Evolutionary conservation across 1,284 basidiomycete species (phyloP).

Genomic region (Gomphus bonarii): DNA sequence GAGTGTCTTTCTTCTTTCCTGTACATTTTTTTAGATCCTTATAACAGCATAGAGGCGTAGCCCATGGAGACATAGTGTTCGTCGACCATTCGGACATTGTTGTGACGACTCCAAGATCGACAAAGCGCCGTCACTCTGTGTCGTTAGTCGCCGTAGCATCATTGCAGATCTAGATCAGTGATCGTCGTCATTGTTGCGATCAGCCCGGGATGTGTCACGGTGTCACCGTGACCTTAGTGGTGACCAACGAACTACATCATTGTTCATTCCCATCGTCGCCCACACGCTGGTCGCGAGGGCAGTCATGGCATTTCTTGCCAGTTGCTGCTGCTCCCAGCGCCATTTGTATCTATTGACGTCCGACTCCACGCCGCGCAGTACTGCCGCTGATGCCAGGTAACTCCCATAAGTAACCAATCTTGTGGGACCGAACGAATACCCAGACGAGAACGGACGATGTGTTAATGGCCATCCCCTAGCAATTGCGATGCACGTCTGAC

Average conservation of each 20-base stretch:
- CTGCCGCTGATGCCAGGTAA: not conserved
- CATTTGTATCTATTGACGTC: too few species aligned
- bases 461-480: not conserved
- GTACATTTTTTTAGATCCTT: not conserved
- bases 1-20: not conserved
- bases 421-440: not conserved
- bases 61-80: not conserved
- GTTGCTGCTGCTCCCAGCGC: too few species aligned
- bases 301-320: too few species aligned
- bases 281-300: too few species aligned
- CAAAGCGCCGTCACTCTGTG: not conserved
- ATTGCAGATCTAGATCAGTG: conserved; percentile 1
- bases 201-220: not conserved
- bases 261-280: too few species aligned
- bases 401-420: not conserved
- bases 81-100: not conserved
- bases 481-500: not conserved
- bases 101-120: not conserved
- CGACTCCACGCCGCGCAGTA: too few species aligned
- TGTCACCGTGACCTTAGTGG: not conserved
- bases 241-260: too few species aligned
- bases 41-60: conserved; percentile 2
- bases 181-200: conserved; percentile 6
- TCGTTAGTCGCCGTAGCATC: conserved; percentile 2
- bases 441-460: not conserved